Base-by-base conservation (phyloP, 2,329 filamentous ascomycete genomes). In the Celoporthe dispersa region DNA sequence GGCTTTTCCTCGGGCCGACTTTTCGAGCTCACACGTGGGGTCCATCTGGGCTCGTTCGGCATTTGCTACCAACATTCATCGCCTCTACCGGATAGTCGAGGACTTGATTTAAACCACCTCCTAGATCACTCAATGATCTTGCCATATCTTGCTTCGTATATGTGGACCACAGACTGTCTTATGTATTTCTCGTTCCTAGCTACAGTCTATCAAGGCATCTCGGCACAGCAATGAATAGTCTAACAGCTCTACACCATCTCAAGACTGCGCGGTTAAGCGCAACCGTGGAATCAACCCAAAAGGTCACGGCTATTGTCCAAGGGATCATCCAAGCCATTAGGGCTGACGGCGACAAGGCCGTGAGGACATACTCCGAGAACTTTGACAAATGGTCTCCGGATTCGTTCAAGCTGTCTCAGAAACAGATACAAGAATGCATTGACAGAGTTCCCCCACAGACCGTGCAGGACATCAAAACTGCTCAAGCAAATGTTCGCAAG, bases 401-500 rank as follows among this genome's bases (percentile, higher is more conserved):
- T 3, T 55, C 51, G 5, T 55, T 55, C 51, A 55, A 55, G 25
- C 25, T 55, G n/a, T 55, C 51, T 7, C 51, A 14, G 9, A 25
- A 55, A 31, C n/a, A 55, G n/a, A 55, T 55, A 28, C n/a, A 55
- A 28, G n/a, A 31, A 16, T 55, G 51, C 51, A 31, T 55, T 55
- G 51, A 9, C n/a, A 55, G 31, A 16, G 25, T 55, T 28, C 11
- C 25, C 25, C 25, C n/a, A 55, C 85, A 87, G 74, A 83, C 76
- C 0, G 74, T 81, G 65, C 69, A 73, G 6, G 80, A 81, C 68
- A 81, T 81, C 74, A 78, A 77, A 68, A 76, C 81, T 68, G 85
- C 84, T 0, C 85, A 87, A 75, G 70, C 73, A 14, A 87, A 87
- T 75, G 83, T 87, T 4, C 76, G 84, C 5, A 77, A 73, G 0